These are phyloP conservation scores for Termitomyces sp. DNA, from an alignment of 768 basidiomycete genomes.

Conservation along the genomic window DNA sequence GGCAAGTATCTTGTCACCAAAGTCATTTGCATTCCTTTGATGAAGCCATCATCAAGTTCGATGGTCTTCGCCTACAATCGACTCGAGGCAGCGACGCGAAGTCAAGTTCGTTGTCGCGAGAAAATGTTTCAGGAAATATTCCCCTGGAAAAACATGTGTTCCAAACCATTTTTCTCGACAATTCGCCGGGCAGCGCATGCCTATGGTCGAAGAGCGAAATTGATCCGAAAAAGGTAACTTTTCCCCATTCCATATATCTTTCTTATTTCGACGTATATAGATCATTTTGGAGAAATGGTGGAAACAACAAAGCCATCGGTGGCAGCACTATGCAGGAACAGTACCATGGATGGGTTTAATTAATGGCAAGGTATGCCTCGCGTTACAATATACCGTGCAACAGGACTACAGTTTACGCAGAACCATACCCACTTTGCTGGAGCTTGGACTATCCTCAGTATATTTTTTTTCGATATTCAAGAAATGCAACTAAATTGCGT, in stretches of 20 bases:
- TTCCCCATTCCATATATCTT: not conserved
- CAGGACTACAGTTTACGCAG: constrained; percentile 1
- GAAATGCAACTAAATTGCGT: not conserved
- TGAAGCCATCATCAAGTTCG: constrained; percentile 13
- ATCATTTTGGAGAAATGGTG: constrained; percentile 42
- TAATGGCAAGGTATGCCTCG: constrained; percentile 22
- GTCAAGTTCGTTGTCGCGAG: constrained; percentile 1
- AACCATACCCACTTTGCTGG: constrained; percentile 29
- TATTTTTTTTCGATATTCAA: not conserved
- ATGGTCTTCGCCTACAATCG: constrained; percentile 13
- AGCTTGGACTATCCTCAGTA: constrained; percentile 32
- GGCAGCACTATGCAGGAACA: constrained; percentile 36
- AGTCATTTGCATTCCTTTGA: not conserved
- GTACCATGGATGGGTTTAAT: constrained; percentile 33
- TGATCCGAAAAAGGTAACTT: constrained; percentile 21
- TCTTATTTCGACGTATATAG: constrained; percentile 3
- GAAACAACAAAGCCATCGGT: constrained; percentile 48
- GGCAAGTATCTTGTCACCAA: constrained; percentile 16
- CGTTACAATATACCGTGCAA: not conserved
- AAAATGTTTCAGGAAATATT: constrained; percentile 14
- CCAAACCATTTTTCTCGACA: constrained; percentile 44
- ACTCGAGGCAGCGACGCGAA: not conserved
- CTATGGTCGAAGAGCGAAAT: constrained; percentile 40
- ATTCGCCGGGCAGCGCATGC: constrained; percentile 26
- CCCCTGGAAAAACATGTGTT: constrained; percentile 38